Evolutionary conservation across 2,329 filamentous ascomycete genomes (phyloP), one percentile per base, ranked within the genome.

Genomic region (Arthrobotrys megalospora): DNA sequence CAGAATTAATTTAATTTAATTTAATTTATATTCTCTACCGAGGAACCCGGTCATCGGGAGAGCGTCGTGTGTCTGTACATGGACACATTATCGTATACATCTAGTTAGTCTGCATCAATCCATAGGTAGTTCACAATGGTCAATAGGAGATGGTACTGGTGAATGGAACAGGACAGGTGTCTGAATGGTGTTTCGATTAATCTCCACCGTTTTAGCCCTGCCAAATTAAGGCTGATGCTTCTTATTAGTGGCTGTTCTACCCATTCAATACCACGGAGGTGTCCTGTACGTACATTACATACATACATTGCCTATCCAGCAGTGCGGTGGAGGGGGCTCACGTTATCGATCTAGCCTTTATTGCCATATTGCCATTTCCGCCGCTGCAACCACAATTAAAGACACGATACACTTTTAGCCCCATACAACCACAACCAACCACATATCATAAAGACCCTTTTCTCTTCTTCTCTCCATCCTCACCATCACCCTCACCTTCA

Each of bases 351-450:
- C 38, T 64, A 34, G 45, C 24, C 24, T 28, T 28, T 28, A 28
- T 28, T 28, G 24, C 24, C 32, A 58, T 47, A 52, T 67, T 60
- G 70, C 53, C 52, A 47, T 66, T 75, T 67, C 58, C 62, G 52
- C 50, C 43, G 63, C 63, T 53, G 53, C 70, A 48, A 60, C 69
- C 69, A 62, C 62, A 67, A 50, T 77, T 71, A 47, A 77, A 77
- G 73, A 70, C 73, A 77, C 73, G 73, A 77, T 77, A 77, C 73
- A 68, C 71, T 69, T 76, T 62, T 66, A 52, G 36, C 34, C 47
- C 21, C 52, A 28, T 47, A 28, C 32, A 16, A 11, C 28, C 6
- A 2, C 38, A 24, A 32, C 64, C 8, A 53, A 3, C 50, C 12
- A 28, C 14, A 21, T 14, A n/a, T 38, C 68, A 50, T 36, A 50